phyloP scores from a whole-genome alignment of 2,329 filamentous ascomycete species.

The Aplosporella prunicola region DNA sequence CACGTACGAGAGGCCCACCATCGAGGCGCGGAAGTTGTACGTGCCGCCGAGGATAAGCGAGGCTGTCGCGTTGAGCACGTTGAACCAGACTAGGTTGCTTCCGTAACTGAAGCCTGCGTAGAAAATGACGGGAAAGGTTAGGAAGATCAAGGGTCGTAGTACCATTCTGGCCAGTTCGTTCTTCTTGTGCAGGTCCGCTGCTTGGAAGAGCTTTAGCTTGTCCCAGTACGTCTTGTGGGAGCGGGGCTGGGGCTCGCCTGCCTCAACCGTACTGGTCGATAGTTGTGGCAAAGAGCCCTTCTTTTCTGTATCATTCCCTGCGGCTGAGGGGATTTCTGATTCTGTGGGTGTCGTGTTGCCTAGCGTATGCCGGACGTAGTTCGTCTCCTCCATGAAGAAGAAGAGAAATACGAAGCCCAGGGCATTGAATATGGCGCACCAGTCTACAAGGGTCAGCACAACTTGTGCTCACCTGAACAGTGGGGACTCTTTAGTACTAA shows the following conservation, averaged over 20 bases:
- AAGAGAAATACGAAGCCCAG: conserved; percentile 44
- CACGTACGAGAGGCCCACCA: conserved; percentile 31
- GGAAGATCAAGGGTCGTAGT: conserved; percentile 22
- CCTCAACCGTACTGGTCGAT: conserved; percentile 2
- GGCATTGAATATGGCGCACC: conserved; percentile 45
- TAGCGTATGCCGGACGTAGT: conserved; percentile 35
- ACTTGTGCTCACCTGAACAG: conserved; percentile 42
- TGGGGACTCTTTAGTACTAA: conserved; percentile 44
- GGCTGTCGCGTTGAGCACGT: conserved; percentile 34
- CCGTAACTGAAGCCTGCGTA: conserved; percentile 34
- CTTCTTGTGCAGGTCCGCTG: conserved; percentile 21
- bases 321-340: background rate
- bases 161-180: conserved; percentile 22
- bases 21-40: conserved; percentile 30
- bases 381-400: conserved; percentile 54
- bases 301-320: conserved; percentile 12
- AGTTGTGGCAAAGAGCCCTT: conserved; percentile 1
- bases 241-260: conserved; percentile 1
- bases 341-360: conserved; percentile 2
- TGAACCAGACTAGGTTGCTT: conserved; percentile 33
- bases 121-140: conserved; percentile 31
- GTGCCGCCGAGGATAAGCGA: conserved; percentile 29
- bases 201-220: conserved; percentile 24
- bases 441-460: no score
- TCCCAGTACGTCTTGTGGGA: conserved; percentile 23